Conservation (phyloP, 2,329 filamentous ascomycete genomes). For the Pyricularia sp. region DNA sequence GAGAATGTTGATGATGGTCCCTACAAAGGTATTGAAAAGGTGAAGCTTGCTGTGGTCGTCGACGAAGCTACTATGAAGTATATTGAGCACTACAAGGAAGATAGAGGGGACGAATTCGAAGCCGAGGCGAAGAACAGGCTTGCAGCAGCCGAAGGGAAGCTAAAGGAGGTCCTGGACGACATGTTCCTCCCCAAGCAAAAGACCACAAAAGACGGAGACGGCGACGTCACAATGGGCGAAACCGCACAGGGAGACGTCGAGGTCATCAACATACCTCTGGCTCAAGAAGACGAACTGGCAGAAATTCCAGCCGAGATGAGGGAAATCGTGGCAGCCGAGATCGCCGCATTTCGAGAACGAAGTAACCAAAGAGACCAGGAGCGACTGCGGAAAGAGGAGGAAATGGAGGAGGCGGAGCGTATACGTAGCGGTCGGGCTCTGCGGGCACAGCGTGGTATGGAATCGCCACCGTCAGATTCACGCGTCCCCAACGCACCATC, state of each 20-base stretch:
- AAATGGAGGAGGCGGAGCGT: constrained; percentile 77
- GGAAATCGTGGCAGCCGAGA: constrained; percentile 86
- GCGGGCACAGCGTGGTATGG: constrained; percentile 48
- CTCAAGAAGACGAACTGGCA: constrained; percentile 81
- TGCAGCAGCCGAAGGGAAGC: constrained; percentile 52
- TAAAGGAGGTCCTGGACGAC: constrained; percentile 56
- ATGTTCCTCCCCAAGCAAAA: constrained; percentile 54
- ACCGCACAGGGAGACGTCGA: constrained; percentile 53
- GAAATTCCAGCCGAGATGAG: constrained; percentile 96
- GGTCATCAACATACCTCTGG: constrained; percentile 78
- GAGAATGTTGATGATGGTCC: constrained; percentile 24
- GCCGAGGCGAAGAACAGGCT: constrained; percentile 55
- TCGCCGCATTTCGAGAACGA: constrained; percentile 83
- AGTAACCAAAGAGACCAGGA: constrained; percentile 83
- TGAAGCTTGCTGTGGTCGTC: constrained; percentile 57
- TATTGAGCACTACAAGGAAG: constrained; percentile 66
- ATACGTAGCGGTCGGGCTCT: constrained; percentile 45
- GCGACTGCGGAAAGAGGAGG: constrained; percentile 75
- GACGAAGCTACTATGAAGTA: constrained; percentile 77
- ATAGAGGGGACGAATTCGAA: constrained; percentile 47
- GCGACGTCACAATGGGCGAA: constrained; percentile 59
- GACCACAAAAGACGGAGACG: constrained; percentile 44
- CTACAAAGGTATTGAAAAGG: constrained; percentile 51
- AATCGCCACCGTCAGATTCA: constrained; percentile 51
- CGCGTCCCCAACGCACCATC: constrained; percentile 64